These are phyloP conservation scores for Chiua virens DNA, from an alignment of 768 basidiomycete species.

Conservation along the genomic window DNA sequence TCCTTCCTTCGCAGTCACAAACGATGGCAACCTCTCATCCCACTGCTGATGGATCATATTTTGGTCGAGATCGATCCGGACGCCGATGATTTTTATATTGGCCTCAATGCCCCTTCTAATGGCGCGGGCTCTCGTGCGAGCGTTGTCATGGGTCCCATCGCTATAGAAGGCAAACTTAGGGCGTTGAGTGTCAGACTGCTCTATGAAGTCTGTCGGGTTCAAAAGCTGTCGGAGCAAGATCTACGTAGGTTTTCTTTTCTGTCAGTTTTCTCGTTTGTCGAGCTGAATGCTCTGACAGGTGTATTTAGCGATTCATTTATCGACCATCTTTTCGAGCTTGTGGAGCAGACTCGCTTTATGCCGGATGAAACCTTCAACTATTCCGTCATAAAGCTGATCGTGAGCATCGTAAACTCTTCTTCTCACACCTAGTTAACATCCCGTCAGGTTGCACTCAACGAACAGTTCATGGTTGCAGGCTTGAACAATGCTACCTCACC, in stretches of 20 bases:
- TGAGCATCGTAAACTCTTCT: constrained; percentile 39
- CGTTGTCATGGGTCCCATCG: constrained; percentile 46
- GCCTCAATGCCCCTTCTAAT: constrained; percentile 33
- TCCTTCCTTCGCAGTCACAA: constrained; percentile 77
- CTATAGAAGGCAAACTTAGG: constrained; percentile 83
- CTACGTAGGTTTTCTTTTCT: constrained; percentile 55
- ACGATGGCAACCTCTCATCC: constrained; percentile 81
- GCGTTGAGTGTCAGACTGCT: constrained; percentile 70
- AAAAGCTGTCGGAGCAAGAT: constrained; percentile 76
- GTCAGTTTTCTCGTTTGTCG: background rate
- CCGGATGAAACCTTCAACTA: constrained; percentile 95
- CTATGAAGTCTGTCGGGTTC: constrained; percentile 92
- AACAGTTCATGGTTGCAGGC: constrained; percentile 96
- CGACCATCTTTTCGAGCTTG: constrained; percentile 86
- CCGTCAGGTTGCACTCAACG: constrained; percentile 85
- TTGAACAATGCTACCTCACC: constrained; percentile 36
- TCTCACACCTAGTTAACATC: constrained; percentile 5
- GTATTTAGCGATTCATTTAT: constrained; percentile 84
- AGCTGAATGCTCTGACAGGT: constrained; percentile 40
- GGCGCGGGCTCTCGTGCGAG: constrained; percentile 35
- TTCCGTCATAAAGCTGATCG: constrained; percentile 91
- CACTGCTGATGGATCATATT: constrained; percentile 82
- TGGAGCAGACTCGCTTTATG: constrained; percentile 87
- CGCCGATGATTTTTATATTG: constrained; percentile 58
- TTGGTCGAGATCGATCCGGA: constrained; percentile 80